A percentile compares a stretch with the other conserved stretches of the same genome.
Conservation (phyloP, 1,139 yeast genomes). For the Candida buenavistaensis region DNA sequence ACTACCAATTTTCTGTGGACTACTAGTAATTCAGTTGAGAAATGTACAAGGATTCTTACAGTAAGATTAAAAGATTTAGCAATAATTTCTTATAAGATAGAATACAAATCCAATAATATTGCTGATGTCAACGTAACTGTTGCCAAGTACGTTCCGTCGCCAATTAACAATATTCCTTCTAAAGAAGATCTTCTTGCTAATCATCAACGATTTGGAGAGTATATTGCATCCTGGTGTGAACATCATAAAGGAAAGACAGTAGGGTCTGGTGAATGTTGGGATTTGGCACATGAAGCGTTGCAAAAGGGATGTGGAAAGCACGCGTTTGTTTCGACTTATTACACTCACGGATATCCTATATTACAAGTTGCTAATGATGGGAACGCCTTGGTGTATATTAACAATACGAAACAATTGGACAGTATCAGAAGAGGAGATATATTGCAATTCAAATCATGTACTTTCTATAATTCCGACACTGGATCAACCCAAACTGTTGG, state of each 20-base stretch:
- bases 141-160: conserved; percentile 50
- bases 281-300: conserved; percentile 66
- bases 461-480: conserved; percentile 35
- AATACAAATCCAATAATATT: conserved; percentile 41
- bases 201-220: conserved; percentile 47
- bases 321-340: conserved; percentile 58
- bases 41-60: conserved; percentile 23
- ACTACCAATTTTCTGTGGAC: conserved; percentile 28
- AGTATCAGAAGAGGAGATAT: conserved; percentile 45
- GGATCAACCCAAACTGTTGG: conserved; percentile 44
- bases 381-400: conserved; percentile 18
- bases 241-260: conserved; percentile 54
- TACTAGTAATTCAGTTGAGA: conserved; percentile 10
- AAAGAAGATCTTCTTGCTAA: conserved; percentile 39
- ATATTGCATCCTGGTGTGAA: conserved; percentile 67
- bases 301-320: conserved; percentile 59
- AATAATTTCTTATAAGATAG: conserved; percentile 43
- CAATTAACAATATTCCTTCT: conserved; percentile 38
- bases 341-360: conserved; percentile 60
- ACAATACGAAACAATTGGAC: conserved; percentile 27
- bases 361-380: conserved; percentile 33
- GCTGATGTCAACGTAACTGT: conserved; percentile 26
- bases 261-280: conserved; percentile 81
- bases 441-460: conserved; percentile 41
- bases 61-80: conserved; percentile 55